Evolutionary conservation across 176 grass and related monocot genomes (phyloP).

Genomic region (Hordeum marinum): DNA sequence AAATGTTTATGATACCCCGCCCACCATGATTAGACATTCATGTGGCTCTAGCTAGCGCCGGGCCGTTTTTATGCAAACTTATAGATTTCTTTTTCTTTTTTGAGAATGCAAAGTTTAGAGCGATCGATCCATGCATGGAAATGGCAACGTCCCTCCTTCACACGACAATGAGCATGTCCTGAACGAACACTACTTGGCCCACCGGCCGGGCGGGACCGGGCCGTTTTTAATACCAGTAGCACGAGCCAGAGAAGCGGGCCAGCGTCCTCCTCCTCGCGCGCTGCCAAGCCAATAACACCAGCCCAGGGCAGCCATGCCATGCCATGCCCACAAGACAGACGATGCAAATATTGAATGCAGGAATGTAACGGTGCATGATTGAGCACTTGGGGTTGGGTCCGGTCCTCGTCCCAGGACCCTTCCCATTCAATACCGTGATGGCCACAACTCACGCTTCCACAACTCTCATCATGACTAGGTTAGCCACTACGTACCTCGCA

Average conservation of each 20-base stretch:
- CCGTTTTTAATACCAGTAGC: neutral
- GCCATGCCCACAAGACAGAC: neutral
- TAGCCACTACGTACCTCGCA: neutral
- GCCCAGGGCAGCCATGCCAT: slow-evolving; percentile 15
- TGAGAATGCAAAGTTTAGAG: neutral
- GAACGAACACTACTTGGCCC: neutral
- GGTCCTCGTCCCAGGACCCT: slow-evolving; percentile 21
- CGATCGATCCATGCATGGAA: neutral
- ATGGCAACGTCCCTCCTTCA: neutral
- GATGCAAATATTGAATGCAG: slow-evolving; percentile 58
- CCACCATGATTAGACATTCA: neutral
- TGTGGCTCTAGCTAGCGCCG: neutral
- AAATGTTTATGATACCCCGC: too few species aligned
- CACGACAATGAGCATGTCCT: slow-evolving; percentile 4
- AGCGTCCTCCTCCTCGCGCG: neutral
- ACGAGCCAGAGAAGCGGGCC: neutral
- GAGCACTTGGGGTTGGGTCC: neutral
- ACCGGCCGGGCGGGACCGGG: neutral
- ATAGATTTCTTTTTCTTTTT: too few species aligned
- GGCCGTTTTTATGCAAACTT: neutral
- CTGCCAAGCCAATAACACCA: slow-evolving; percentile 22
- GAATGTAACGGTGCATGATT: slow-evolving; percentile 57
- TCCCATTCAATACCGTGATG: slow-evolving; percentile 76
- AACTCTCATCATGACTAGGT: slow-evolving; percentile 32
- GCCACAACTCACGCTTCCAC: slow-evolving; percentile 54